A percentile compares a stretch with the other conserved stretches of the same genome.
Evolutionary conservation across 2,329 filamentous ascomycete genomes (phyloP).

Genomic region (Volutella citrinella): DNA sequence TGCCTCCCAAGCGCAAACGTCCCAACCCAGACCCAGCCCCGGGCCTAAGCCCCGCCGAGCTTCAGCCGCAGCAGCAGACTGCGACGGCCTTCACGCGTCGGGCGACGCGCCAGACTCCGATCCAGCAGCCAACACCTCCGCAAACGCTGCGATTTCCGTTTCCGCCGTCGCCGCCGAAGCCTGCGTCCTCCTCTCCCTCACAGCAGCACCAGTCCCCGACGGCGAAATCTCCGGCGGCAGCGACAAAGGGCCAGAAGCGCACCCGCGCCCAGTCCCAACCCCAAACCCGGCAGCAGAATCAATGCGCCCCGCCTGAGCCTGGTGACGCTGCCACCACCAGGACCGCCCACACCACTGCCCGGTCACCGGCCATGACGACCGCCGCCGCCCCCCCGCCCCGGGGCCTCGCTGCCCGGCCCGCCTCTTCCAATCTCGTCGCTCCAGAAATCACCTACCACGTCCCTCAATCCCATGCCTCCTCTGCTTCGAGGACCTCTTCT

Average conservation of each 20-base stretch:
- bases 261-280: constrained; percentile 12
- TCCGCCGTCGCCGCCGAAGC: constrained; percentile 7
- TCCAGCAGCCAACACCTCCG: constrained; percentile 28
- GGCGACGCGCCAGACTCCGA: constrained; percentile 38
- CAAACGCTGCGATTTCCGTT: constrained; percentile 11
- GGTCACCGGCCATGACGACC: constrained; percentile 2
- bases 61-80: constrained; percentile 12
- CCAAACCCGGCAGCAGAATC: no score
- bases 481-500: constrained; percentile 24
- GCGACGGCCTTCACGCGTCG: constrained; percentile 29
- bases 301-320: constrained; percentile 25
- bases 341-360: no score
- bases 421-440: constrained; percentile 32
- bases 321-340: no score
- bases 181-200: no score
- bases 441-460: constrained; percentile 41
- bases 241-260: constrained; percentile 20
- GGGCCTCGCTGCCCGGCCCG: constrained; percentile 9
- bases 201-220: no score
- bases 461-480: constrained; percentile 28
- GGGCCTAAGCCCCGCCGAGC: constrained; percentile 7
- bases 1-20: constrained; percentile 38
- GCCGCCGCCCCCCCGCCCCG: background rate
- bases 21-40: constrained; percentile 24
- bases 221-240: no score